A percentile compares a stretch with the other conserved stretches of the same genome.
phyloP scores from a whole-genome alignment of 805 yeast genomes.

The Starmerella ratchasimensis region DNA sequence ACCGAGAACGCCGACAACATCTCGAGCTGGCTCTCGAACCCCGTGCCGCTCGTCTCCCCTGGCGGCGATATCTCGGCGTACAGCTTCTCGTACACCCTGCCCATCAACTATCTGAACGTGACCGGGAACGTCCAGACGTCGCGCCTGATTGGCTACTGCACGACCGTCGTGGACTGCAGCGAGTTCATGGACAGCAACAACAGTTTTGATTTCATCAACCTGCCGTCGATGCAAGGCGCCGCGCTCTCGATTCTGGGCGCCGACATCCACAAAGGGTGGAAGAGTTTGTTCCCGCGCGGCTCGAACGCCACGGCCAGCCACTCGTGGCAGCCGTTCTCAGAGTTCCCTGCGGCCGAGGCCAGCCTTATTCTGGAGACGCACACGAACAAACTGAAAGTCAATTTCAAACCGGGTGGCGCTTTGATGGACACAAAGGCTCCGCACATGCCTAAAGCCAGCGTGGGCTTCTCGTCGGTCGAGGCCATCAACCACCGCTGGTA shows the following conservation, averaged over 20 bases:
- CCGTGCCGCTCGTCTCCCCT: conserved; percentile 5
- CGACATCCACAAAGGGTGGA: conserved; percentile 2
- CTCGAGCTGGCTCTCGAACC: conserved; percentile 7
- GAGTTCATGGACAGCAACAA: conserved; percentile 5
- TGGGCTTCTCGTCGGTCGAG: conserved; percentile 15
- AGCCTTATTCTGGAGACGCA: conserved; percentile 1
- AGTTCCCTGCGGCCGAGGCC: conserved; percentile 16
- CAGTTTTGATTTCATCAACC: not conserved
- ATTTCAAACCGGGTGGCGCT: conserved; percentile 9
- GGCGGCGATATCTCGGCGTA: conserved; percentile 6
- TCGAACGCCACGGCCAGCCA: not conserved
- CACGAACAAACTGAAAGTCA: not conserved
- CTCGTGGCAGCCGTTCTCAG: conserved; percentile 3
- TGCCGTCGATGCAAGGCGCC: conserved; percentile 1
- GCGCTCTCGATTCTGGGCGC: conserved; percentile 3
- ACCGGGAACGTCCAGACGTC: conserved; percentile 5
- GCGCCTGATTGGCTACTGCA: conserved; percentile 15
- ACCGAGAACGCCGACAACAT: conserved; percentile 2
- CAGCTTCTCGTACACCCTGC: conserved; percentile 10
- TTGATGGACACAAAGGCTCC: conserved; percentile 13
- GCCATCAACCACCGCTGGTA: conserved; percentile 14
- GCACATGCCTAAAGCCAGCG: conserved; percentile 12
- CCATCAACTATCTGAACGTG: conserved; percentile 3
- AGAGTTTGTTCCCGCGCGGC: conserved; percentile 8
- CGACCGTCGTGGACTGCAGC: conserved; percentile 14